phyloP scores from a whole-genome alignment of 192 early-diverging fungal species.

The Coemansia furcata region DNA sequence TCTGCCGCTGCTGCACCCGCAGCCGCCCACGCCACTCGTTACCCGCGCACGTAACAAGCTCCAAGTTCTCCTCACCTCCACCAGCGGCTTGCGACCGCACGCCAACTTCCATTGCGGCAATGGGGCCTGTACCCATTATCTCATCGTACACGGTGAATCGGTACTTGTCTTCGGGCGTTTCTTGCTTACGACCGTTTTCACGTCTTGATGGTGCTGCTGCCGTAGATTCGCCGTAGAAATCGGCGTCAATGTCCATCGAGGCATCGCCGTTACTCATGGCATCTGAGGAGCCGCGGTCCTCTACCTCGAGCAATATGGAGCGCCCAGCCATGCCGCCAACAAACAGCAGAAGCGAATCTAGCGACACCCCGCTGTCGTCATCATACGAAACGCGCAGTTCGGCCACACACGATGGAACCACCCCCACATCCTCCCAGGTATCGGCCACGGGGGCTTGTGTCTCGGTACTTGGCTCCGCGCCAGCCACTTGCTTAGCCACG shows the following conservation, averaged over 20 bases:
- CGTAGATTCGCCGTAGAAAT: slow-evolving; percentile 24
- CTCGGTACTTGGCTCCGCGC: slow-evolving; percentile 9
- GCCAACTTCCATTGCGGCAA: slow-evolving; percentile 73
- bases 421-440: slow-evolving; percentile 28
- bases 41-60: slow-evolving; percentile 62
- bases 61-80: slow-evolving; percentile 26
- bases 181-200: slow-evolving; percentile 15
- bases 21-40: slow-evolving; percentile 59
- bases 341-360: slow-evolving; percentile 30
- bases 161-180: slow-evolving; percentile 41
- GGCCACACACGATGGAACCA: slow-evolving; percentile 34
- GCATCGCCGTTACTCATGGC: not conserved
- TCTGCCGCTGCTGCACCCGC: slow-evolving; percentile 58
- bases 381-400: slow-evolving; percentile 16
- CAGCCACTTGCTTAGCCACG: slow-evolving; percentile 46
- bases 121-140: slow-evolving; percentile 74
- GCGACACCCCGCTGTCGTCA: slow-evolving; percentile 12
- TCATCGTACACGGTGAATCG: slow-evolving; percentile 73
- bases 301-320: slow-evolving; percentile 38
- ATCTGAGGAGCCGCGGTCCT: not conserved
- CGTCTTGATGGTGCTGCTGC: slow-evolving; percentile 19
- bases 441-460: slow-evolving; percentile 14
- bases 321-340: slow-evolving; percentile 37
- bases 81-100: slow-evolving; percentile 33
- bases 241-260: slow-evolving; percentile 26